Evolutionary conservation across 345 rosid species (phyloP).

Genomic region (Sapria himalayana): DNA sequence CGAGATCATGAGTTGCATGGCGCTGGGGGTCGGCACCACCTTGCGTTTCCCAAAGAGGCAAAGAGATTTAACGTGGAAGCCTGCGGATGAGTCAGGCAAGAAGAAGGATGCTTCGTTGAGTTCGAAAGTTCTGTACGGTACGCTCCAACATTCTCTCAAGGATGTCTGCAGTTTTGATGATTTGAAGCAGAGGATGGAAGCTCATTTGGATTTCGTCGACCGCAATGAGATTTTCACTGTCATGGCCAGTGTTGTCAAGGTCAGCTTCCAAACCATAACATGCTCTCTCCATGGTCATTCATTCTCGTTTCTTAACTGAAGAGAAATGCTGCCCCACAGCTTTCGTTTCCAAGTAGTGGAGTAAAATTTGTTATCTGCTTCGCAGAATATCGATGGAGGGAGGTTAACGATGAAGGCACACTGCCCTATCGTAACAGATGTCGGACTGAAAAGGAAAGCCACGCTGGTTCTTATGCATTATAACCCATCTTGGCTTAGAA

Average conservation of each 20-base stretch:
- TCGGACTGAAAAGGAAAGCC: constrained; percentile 73
- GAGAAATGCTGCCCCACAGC: too few species aligned
- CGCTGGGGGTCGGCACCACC: constrained; percentile 19
- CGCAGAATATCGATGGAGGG: constrained; percentile 74
- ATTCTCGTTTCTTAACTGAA: too few species aligned
- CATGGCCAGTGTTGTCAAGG: constrained; percentile 60
- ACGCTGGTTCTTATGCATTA: constrained; percentile 39
- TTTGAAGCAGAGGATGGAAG: constrained; percentile 46
- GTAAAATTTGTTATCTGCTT: constrained; percentile 7
- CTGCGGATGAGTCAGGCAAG: constrained; percentile 14
- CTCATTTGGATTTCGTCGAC: constrained; percentile 33
- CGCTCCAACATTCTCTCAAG: constrained; percentile 32
- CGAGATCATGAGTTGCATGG: constrained; percentile 10
- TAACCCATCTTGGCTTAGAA: constrained; percentile 68
- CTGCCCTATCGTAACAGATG: constrained; percentile 79
- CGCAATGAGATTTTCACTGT: constrained; percentile 52
- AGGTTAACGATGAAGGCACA: constrained; percentile 71
- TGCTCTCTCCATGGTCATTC: too few species aligned
- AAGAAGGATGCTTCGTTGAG: constrained; percentile 12
- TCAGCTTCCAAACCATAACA: constrained; percentile 11
- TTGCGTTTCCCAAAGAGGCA: constrained; percentile 52
- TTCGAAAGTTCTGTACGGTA: constrained; percentile 13
- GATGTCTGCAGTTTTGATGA: constrained; percentile 86
- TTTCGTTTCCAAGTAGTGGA: too few species aligned
- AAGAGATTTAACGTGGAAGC: constrained; percentile 31